Evolutionary conservation across 1,284 basidiomycete species (phyloP).

Genomic region (Tilletia caries): DNA sequence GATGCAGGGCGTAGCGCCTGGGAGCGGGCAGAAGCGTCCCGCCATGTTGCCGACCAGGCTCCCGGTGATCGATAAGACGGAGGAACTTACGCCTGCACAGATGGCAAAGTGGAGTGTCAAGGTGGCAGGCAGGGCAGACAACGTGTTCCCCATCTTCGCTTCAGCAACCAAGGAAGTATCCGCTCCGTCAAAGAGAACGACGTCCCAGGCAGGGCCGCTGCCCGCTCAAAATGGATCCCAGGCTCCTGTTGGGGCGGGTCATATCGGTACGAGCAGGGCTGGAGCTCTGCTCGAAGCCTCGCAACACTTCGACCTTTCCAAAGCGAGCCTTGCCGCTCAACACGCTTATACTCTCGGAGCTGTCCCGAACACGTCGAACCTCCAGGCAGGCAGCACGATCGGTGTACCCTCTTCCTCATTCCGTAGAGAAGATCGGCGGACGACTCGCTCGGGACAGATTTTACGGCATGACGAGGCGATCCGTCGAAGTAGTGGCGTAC

Average conservation of each 20-base stretch:
- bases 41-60: neutral
- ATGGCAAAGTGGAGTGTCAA: neutral
- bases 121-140: neutral
- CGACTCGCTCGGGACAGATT: neutral
- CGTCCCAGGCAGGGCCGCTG: too few species aligned
- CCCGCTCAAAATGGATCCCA: too few species aligned
- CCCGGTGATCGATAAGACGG: neutral
- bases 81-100: neutral
- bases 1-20: too few species aligned
- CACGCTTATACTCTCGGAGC: neutral
- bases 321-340: neutral
- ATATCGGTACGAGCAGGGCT: neutral
- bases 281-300: neutral
- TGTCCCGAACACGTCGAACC: neutral
- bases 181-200: too few species aligned
- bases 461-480: neutral
- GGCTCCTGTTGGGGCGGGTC: neutral
- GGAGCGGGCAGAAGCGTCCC: too few species aligned
- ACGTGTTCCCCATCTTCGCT: neutral
- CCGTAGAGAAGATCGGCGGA: neutral
- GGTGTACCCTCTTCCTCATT: neutral
- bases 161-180: neutral
- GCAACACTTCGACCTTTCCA: neutral
- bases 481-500: neutral
- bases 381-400: neutral